Base-by-base conservation (phyloP, 257 asterid species). In the Solanum dulcamara region DNA sequence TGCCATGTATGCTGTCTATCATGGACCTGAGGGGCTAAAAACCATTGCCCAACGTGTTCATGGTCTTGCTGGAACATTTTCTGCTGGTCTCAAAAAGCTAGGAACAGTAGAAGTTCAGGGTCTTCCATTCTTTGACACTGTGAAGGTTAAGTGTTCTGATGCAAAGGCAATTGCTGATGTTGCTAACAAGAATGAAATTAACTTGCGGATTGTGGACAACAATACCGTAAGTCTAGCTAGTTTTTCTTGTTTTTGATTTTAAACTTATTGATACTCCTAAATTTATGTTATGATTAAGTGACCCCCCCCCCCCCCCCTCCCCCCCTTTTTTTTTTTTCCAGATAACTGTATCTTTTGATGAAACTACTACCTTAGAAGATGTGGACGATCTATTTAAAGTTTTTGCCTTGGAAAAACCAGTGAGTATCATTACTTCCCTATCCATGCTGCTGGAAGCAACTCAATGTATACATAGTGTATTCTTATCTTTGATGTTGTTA, bases 11-110 rank as follows among this genome's bases (percentile, higher is more conserved):
- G 99, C 99, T 81, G 97, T 97, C 84, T 97, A 97, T 89, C 99
- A 97, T 81, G 99, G 99, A 81, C 99, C 99, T 2, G 98, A 92
- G 87, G 99, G 99, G 89, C 98, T 97, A 26, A 95, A 97, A 89
- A 87, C 92, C 79, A 97, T 97, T 81, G 97, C 95, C 46, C 97
- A 94, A 83, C 91, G 99, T 84, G 99, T 97, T 75, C 98, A 97
- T 81, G 98, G 98, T 86, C 94, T 97, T 87, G 98, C 99, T 18
- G 98, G 92, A 68, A 84, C 92, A 46, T 90, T 97, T 75, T 93
- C 98, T 40, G 91, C 92, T 86, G 99, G 99, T 77, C 84, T 94
- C 87, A 92, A 92, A 88, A 95, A 95, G 88, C 97, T 97, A 3
- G 98, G 99, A 81, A 92, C 96, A 0, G 98, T 91, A 22, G 98